Evolutionary conservation across 2,329 filamentous ascomycete species (phyloP).

Genomic region (Cryoendolithus antarcticus): DNA sequence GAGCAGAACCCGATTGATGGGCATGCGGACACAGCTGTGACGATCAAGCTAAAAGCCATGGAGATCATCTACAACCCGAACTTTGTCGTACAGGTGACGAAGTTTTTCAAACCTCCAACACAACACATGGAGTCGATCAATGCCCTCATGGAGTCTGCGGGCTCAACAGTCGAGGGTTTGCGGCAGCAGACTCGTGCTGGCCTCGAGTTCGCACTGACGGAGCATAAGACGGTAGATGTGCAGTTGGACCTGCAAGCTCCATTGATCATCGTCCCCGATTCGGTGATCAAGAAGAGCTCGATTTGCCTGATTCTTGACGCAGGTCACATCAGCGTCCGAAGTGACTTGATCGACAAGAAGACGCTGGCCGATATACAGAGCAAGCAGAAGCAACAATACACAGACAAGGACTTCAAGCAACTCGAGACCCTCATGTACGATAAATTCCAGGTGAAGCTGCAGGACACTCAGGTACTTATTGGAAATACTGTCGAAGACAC

Average conservation of each 20-base stretch:
- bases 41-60: slow-evolving; percentile 83
- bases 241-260: slow-evolving; percentile 92
- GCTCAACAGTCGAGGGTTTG: slow-evolving; percentile 87
- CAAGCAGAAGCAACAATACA: slow-evolving; percentile 79
- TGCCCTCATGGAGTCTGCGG: slow-evolving; percentile 88
- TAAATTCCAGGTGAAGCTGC: slow-evolving; percentile 83
- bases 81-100: slow-evolving; percentile 78
- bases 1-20: slow-evolving; percentile 93
- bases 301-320: slow-evolving; percentile 91
- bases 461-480: slow-evolving; percentile 90
- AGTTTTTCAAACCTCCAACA: slow-evolving; percentile 93
- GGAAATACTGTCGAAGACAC: slow-evolving; percentile 87
- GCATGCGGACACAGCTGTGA: slow-evolving; percentile 80
- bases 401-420: slow-evolving; percentile 73
- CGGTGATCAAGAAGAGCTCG: slow-evolving; percentile 66
- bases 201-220: slow-evolving; percentile 88
- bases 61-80: slow-evolving; percentile 97
- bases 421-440: slow-evolving; percentile 96
- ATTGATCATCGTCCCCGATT: slow-evolving; percentile 91
- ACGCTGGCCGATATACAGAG: slow-evolving; percentile 81
- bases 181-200: slow-evolving; percentile 92
- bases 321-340: slow-evolving; percentile 87
- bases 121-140: slow-evolving; percentile 97
- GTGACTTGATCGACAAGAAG: slow-evolving; percentile 83
- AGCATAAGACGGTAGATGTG: slow-evolving; percentile 96